These are phyloP conservation scores for Dictyostelium intermedium DNA, from an alignment of 78 protist species.

Conservation along the genomic window DNA sequence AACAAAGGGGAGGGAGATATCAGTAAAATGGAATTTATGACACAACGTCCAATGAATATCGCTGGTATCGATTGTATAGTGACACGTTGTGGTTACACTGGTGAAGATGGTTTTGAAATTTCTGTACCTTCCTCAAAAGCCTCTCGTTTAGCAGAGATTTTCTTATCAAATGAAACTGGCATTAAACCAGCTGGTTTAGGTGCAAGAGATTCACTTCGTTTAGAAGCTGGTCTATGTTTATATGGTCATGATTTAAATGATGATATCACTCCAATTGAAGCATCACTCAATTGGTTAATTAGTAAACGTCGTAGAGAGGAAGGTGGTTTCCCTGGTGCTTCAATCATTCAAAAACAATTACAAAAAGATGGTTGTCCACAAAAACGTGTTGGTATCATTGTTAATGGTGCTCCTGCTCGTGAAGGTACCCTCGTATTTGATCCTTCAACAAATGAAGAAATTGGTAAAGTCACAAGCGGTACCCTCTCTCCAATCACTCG, in stretches of 20 bases:
- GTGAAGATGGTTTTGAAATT: constrained; percentile 99
- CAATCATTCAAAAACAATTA: constrained; percentile 83
- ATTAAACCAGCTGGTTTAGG: constrained; percentile 95
- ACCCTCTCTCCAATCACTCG: constrained; percentile 86
- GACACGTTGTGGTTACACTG: constrained; percentile 96
- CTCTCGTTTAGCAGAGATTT: constrained; percentile 48
- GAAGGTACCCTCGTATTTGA: constrained; percentile 29
- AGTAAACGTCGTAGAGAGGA: constrained; percentile 83
- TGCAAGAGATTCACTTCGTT: constrained; percentile 96
- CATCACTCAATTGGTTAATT: constrained; percentile 92
- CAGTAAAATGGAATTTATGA: constrained; percentile 84
- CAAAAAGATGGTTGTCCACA: constrained; percentile 72
- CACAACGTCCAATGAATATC: constrained; percentile 15
- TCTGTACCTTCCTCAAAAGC: constrained; percentile 60
- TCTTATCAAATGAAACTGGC: constrained; percentile 41
- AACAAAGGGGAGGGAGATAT: constrained; percentile 33
- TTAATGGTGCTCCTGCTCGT: constrained; percentile 94
- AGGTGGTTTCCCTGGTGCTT: constrained; percentile 96
- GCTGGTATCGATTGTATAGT: constrained; percentile 37
- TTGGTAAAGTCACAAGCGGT: constrained; percentile 95
- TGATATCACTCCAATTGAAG: constrained; percentile 92
- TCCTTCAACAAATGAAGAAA: constrained; percentile 3
- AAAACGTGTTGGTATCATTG: constrained; percentile 88
- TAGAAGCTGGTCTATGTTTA: constrained; percentile 98
- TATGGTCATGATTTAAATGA: constrained; percentile 96